These are phyloP conservation scores for Phanerochaete sordida DNA, from an alignment of 768 basidiomycete species.

Conservation along the genomic window DNA sequence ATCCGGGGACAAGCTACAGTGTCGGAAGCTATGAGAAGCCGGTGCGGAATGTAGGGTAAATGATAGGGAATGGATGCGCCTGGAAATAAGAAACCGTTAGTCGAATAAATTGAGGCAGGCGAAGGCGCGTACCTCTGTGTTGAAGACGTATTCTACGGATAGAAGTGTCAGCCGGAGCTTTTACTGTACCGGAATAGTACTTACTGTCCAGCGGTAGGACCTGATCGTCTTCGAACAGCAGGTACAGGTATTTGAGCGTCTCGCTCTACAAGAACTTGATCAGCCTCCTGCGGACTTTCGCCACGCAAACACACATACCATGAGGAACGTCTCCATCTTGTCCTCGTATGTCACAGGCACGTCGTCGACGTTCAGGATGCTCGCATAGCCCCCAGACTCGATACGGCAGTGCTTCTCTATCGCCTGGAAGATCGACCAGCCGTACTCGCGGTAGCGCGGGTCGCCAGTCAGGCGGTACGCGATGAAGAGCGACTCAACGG, in stretches of 20 bases:
- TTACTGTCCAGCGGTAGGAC: conserved; percentile 73
- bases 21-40: conserved; percentile 37
- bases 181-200: conserved; percentile 19
- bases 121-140: conserved; percentile 67
- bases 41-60: conserved; percentile 47
- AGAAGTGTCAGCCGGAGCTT: conserved; percentile 8
- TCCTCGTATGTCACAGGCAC: conserved; percentile 68
- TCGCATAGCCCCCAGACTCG: conserved; percentile 79
- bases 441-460: conserved; percentile 71
- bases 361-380: conserved; percentile 80
- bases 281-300: not conserved
- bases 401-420: conserved; percentile 82
- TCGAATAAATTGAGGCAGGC: not conserved
- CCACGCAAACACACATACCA: conserved; percentile 46
- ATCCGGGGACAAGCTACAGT: not conserved
- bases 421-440: conserved; percentile 87
- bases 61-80: conserved; percentile 73
- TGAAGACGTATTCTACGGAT: conserved; percentile 76
- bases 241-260: conserved; percentile 87
- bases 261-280: conserved; percentile 59
- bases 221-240: conserved; percentile 74
- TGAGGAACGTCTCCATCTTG: conserved; percentile 94
- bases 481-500: conserved; percentile 89
- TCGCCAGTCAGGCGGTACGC: conserved; percentile 91
- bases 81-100: conserved; percentile 23